phyloP scores from a whole-genome alignment of 768 basidiomycete genomes.

The Lactarius deliciosus region DNA sequence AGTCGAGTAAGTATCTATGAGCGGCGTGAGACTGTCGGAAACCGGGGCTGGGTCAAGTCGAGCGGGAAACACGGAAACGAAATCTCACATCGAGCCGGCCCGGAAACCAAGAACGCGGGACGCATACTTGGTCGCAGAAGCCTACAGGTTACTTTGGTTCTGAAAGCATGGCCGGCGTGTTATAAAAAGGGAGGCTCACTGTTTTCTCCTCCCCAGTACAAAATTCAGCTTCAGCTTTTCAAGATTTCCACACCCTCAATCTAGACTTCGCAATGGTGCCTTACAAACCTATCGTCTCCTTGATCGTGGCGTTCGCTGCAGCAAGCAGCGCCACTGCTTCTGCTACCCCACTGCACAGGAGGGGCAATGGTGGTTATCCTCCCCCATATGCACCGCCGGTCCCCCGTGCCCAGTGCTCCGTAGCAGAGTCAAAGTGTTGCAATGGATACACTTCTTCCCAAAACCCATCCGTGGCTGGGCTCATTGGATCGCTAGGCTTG shows the following conservation, averaged over 20 bases:
- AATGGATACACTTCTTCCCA: neutral
- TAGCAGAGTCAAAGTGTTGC: neutral
- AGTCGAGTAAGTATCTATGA: neutral
- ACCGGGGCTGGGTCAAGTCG: neutral
- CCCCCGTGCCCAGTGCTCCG: slow-evolving; percentile 5
- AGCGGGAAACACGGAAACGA: slow-evolving; percentile 1
- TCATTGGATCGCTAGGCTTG: neutral
- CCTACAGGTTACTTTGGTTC: neutral
- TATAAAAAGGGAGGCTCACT: slow-evolving; percentile 12
- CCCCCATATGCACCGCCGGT: neutral
- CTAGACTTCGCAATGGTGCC: slow-evolving; percentile 11
- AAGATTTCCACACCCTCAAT: slow-evolving; percentile 3
- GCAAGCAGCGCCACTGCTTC: slow-evolving; percentile 8
- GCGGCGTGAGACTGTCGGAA: neutral
- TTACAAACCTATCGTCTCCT: slow-evolving; percentile 13
- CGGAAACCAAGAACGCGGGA: neutral
- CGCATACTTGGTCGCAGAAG: slow-evolving; percentile 7
- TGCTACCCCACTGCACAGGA: slow-evolving; percentile 6
- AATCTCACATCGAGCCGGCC: neutral
- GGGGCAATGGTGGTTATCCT: neutral
- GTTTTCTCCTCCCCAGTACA: slow-evolving; percentile 4
- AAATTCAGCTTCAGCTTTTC: slow-evolving; percentile 8
- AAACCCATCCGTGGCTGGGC: fast-evolving
- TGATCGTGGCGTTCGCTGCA: slow-evolving; percentile 1
- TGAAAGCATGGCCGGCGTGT: neutral